A percentile compares a stretch with the other conserved stretches of the same genome.
These are phyloP conservation scores for Caryopteris hybrid DNA, from an alignment of 305 asterid genomes.

Conservation along the genomic window DNA sequence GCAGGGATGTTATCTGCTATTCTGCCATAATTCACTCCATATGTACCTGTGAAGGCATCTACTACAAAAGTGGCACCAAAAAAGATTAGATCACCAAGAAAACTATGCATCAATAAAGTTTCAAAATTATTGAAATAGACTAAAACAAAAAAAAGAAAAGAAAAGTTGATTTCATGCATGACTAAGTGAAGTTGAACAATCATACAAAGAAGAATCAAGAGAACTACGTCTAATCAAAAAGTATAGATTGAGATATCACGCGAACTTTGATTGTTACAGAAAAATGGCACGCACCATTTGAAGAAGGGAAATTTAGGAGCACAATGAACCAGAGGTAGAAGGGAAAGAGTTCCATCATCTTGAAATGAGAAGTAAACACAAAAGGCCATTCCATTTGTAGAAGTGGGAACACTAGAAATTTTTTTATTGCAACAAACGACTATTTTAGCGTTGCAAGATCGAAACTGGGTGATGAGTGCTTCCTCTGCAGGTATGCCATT, in stretches of 20 bases:
- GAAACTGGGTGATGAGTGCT: slow-evolving; percentile 22
- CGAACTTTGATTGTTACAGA: not conserved
- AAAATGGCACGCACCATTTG: slow-evolving; percentile 31
- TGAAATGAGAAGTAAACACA: slow-evolving; percentile 22
- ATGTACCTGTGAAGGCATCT: slow-evolving; percentile 64
- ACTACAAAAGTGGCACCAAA: slow-evolving; percentile 33
- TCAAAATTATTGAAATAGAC: too few relatives aligned
- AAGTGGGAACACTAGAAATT: slow-evolving; percentile 8
- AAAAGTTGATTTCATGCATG: too few relatives aligned
- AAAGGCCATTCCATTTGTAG: slow-evolving; percentile 28
- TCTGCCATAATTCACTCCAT: slow-evolving; percentile 74
- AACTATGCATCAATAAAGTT: too few relatives aligned
- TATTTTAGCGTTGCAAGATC: not conserved
- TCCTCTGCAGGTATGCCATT: slow-evolving; percentile 34
- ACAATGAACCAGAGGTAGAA: slow-evolving; percentile 32
- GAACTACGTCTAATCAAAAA: not conserved
- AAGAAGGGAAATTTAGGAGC: slow-evolving; percentile 13
- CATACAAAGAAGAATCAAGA: not conserved
- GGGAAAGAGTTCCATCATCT: slow-evolving; percentile 31
- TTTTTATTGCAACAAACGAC: not conserved
- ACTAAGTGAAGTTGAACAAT: too few relatives aligned
- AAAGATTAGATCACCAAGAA: not conserved
- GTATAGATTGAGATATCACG: not conserved
- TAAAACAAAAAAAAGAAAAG: too few relatives aligned
- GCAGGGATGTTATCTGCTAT: slow-evolving; percentile 71